These are phyloP conservation scores for Cupressus sempervirens DNA, from an alignment of 75 land plant genomes.

Conservation along the genomic window DNA sequence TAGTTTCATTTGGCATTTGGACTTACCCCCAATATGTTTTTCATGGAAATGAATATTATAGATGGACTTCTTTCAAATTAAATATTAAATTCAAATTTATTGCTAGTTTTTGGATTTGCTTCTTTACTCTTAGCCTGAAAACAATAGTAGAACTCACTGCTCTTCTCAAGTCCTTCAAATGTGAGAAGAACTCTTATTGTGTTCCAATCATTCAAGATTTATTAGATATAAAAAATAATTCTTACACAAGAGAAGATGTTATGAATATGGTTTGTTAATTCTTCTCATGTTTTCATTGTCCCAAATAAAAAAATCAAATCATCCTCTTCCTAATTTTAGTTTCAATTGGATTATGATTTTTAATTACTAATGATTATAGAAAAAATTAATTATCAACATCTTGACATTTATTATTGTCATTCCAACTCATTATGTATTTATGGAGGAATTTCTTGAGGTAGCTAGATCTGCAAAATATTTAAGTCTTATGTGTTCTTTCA, in stretches of 20 bases:
- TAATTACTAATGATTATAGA: constrained; percentile 35
- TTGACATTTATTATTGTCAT: constrained; percentile 46
- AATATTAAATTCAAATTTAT: constrained; percentile 32
- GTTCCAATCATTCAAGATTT: constrained; percentile 67
- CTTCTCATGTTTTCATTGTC: neutral
- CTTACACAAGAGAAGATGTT: constrained; percentile 54
- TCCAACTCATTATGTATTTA: constrained; percentile 63
- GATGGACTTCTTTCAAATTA: constrained; percentile 61
- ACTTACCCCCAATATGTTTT: constrained; percentile 75
- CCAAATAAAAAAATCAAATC: neutral
- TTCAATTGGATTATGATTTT: neutral
- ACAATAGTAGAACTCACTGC: no score
- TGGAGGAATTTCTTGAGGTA: constrained; percentile 59
- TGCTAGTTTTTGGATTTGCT: constrained; percentile 78
- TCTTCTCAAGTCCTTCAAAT: no score
- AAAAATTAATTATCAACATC: constrained; percentile 52
- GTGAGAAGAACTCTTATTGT: constrained; percentile 46
- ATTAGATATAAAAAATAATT: constrained; percentile 52
- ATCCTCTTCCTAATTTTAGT: neutral
- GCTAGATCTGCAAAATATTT: constrained; percentile 45
- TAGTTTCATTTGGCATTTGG: constrained; percentile 77
- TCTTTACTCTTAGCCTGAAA: constrained; percentile 83
- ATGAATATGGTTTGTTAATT: constrained; percentile 40
- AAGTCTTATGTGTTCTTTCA: neutral
- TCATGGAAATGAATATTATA: constrained; percentile 61